Evolutionary conservation across 176 grass and related monocot species (phyloP), one percentile per base, ranked within the genome.

Genomic region (Tuctoria greenei): DNA sequence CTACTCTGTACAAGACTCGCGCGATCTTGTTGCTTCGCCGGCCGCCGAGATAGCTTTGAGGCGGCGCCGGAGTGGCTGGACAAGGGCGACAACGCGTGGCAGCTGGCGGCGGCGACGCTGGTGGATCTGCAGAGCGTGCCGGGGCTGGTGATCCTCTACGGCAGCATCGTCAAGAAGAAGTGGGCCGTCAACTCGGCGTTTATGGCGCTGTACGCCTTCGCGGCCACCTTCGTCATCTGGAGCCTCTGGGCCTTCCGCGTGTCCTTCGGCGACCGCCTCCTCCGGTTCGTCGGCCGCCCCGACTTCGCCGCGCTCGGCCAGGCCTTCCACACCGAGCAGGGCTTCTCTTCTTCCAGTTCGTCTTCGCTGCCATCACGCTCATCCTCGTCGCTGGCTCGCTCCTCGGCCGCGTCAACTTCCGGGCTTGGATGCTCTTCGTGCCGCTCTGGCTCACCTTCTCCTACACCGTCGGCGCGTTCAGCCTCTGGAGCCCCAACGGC

Each of bases 401-500:
- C 20, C 93, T 93, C 4, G 90, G 93, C 8, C 79, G 90, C 43
- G 85, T 93, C 85, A 82, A 86, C 39, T 86, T 93, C 57, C 84
- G 81, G 42, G 93, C 93, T 0, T 96, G 93, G 90, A 96, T 96
- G 82, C 39, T 90, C 17, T 93, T 96, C 73, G 90, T 93, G 23
- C 87, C 93, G 4, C 76, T 96, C 50, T 96, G 90, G 93, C 87
- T 96, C 43, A 88, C 90, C 56, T 88, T 97, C 87, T 96, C 93
- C 17, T 97, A 97, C 43, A 86, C 87, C 54, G 20, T 93, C 18
- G 87, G 90, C 18, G 93, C 93, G 3, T 97, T 93, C 83, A 97
- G 93, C 86, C 6, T 97, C 8, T 97, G 93, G 93, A 88, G 87
- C 68, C 89, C 89, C 4, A 73, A 79, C 4, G 93, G 87, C 6